phyloP scores from a whole-genome alignment of 306 rosid species.

The Castanospermum australe region DNA sequence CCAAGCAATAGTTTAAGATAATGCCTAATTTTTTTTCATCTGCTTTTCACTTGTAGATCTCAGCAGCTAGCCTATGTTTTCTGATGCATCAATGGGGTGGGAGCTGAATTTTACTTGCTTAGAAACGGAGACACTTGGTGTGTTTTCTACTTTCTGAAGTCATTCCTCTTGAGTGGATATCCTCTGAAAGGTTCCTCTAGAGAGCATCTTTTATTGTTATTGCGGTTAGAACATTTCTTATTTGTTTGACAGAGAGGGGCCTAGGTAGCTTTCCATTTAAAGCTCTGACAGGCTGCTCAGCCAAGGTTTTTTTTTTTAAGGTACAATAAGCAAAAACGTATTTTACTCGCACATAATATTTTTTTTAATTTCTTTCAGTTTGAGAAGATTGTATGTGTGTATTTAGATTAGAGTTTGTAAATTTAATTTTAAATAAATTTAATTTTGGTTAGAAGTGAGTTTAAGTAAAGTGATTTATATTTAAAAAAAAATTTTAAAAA shows the following conservation, averaged over 20 bases:
- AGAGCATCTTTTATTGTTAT: slow-evolving; percentile 26
- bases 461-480: too few species aligned
- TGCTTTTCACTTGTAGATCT: slow-evolving; percentile 22
- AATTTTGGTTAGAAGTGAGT: too few species aligned
- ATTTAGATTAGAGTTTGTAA: too few species aligned
- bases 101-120: background rate
- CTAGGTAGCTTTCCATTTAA: background rate
- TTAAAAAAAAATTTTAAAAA: too few species aligned
- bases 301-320: background rate
- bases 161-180: slow-evolving; percentile 19
- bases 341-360: background rate
- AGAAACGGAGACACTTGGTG: background rate
- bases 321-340: too few species aligned
- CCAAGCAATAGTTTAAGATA: slow-evolving; percentile 18
- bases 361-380: background rate
- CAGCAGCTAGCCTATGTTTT: background rate
- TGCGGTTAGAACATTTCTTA: background rate
- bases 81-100: background rate
- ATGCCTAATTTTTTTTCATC: slow-evolving; percentile 30
- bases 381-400: background rate
- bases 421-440: too few species aligned
- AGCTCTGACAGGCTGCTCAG: background rate
- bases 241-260: background rate
- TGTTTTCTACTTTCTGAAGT: background rate
- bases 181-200: slow-evolving; percentile 38